A percentile compares a stretch with the other conserved stretches of the same genome.
phyloP scores from a whole-genome alignment of 1,139 yeast species.

The Candida sp. region DNA sequence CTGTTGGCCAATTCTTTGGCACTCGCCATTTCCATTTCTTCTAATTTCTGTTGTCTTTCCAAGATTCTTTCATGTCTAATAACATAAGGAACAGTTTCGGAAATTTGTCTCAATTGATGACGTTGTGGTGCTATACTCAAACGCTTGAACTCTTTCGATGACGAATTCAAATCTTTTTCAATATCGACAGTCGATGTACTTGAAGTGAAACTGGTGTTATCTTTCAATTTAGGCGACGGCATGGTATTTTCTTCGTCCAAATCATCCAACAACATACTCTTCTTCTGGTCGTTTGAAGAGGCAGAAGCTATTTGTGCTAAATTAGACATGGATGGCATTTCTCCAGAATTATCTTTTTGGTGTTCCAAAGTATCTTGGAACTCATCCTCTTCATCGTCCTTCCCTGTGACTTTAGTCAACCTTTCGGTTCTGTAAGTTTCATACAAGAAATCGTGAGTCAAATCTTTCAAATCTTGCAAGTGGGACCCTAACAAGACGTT shows the following conservation, averaged over 20 bases:
- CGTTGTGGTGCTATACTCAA: conserved; percentile 61
- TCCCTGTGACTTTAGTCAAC: conserved; percentile 47
- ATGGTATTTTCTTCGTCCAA: conserved; percentile 16
- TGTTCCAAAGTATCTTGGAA: conserved; percentile 31
- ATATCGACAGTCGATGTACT: conserved; percentile 29
- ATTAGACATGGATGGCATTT: conserved; percentile 62
- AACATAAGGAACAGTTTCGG: conserved; percentile 80
- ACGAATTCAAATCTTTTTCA: conserved; percentile 17
- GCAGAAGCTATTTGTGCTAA: conserved; percentile 44
- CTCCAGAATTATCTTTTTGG: conserved; percentile 11
- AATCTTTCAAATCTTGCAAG: conserved; percentile 87
- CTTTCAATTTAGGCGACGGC: conserved; percentile 29
- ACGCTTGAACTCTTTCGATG: conserved; percentile 47
- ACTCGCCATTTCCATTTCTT: conserved; percentile 73
- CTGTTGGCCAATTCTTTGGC: conserved; percentile 69
- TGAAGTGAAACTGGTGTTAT: conserved; percentile 26
- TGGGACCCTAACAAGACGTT: conserved; percentile 89
- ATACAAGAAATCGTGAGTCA: conserved; percentile 87
- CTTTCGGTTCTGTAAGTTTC: conserved; percentile 94
- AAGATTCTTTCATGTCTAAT: conserved; percentile 71
- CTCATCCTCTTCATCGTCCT: conserved; percentile 12
- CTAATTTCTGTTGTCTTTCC: conserved; percentile 74
- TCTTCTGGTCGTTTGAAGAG: conserved; percentile 22
- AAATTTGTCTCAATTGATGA: conserved; percentile 67
- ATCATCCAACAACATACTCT: conserved; percentile 37